Percentiles rank a stretch among this genome's conserved stretches.
Conservation (phyloP, 805 yeast genomes). For the Ogataea paradorogensis region DNA sequence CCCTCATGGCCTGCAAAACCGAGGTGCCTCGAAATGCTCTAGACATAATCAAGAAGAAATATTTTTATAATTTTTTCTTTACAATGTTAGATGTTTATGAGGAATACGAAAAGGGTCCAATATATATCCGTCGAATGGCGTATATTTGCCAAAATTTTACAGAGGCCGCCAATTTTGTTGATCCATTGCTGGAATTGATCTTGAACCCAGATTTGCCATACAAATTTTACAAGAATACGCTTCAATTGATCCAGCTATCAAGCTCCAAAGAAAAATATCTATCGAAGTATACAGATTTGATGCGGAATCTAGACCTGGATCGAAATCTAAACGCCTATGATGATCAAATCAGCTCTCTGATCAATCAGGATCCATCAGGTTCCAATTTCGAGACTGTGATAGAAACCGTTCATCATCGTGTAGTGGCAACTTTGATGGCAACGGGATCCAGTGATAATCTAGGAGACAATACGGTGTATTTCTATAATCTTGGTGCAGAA, state of each 20-base stretch:
- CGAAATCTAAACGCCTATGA: constrained; percentile 5
- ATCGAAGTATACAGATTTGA: constrained; percentile 7
- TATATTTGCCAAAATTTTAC: constrained; percentile 19
- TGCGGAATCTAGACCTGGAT: constrained; percentile 4
- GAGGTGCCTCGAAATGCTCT: constrained; percentile 2
- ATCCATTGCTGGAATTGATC: constrained; percentile 4
- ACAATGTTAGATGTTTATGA: constrained; percentile 4
- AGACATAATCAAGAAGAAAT: constrained; percentile 1
- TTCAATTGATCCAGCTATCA: constrained; percentile 11
- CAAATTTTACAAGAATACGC: constrained; percentile 16
- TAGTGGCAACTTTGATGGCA: constrained; percentile 18
- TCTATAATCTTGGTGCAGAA: constrained; percentile 20
- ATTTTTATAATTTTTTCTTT: background rate
- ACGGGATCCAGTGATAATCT: constrained; percentile 20
- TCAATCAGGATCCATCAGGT: constrained; percentile 2
- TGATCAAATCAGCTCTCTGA: constrained; percentile 6
- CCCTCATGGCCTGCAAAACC: constrained; percentile 1
- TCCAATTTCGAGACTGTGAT: constrained; percentile 14
- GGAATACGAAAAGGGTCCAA: constrained; percentile 16
- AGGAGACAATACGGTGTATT: constrained; percentile 19
- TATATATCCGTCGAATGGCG: constrained; percentile 20
- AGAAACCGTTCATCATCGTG: constrained; percentile 11
- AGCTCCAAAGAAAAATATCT: constrained; percentile 4
- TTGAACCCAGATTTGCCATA: constrained; percentile 13
- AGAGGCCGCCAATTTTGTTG: constrained; percentile 2